Percentiles rank a stretch among this genome's conserved stretches.
These are phyloP conservation scores for Mimosa pudica DNA, from an alignment of 306 rosid species.

Conservation along the genomic window DNA sequence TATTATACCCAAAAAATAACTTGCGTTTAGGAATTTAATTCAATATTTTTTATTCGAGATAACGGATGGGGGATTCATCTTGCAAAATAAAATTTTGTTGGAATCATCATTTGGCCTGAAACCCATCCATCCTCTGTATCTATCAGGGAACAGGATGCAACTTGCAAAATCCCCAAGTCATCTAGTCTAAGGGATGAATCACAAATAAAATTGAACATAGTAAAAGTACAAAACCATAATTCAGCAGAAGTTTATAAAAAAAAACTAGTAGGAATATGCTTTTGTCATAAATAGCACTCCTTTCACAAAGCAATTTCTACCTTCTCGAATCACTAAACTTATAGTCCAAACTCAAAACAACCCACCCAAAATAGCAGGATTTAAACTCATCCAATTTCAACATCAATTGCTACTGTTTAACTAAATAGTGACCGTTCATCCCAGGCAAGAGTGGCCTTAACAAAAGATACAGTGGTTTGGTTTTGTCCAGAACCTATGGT, in stretches of 20 bases:
- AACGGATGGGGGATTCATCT: neutral
- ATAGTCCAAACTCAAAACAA: neutral
- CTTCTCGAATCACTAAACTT: too few relatives aligned
- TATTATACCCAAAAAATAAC: neutral
- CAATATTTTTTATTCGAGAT: neutral
- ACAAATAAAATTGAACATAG: too few relatives aligned
- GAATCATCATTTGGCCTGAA: too few relatives aligned
- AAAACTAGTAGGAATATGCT: too few relatives aligned
- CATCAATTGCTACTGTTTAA: neutral
- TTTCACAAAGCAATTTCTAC: too few relatives aligned
- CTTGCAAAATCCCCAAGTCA: too few relatives aligned
- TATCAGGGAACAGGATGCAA: too few relatives aligned
- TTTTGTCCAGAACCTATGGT: slow-evolving; percentile 5
- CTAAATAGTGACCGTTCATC: neutral
- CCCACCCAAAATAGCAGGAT: neutral
- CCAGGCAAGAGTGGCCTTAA: slow-evolving; percentile 5
- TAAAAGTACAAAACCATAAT: too few relatives aligned
- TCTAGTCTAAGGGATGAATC: too few relatives aligned
- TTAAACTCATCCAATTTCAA: neutral
- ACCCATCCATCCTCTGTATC: too few relatives aligned
- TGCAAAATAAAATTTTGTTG: neutral
- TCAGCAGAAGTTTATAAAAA: too few relatives aligned
- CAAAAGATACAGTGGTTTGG: slow-evolving; percentile 2
- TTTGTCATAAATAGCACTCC: too few relatives aligned
- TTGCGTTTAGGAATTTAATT: neutral